These are phyloP conservation scores for Amorphotheca resinae DNA, from an alignment of 495 filamentous ascomycete species.

Conservation along the genomic window DNA sequence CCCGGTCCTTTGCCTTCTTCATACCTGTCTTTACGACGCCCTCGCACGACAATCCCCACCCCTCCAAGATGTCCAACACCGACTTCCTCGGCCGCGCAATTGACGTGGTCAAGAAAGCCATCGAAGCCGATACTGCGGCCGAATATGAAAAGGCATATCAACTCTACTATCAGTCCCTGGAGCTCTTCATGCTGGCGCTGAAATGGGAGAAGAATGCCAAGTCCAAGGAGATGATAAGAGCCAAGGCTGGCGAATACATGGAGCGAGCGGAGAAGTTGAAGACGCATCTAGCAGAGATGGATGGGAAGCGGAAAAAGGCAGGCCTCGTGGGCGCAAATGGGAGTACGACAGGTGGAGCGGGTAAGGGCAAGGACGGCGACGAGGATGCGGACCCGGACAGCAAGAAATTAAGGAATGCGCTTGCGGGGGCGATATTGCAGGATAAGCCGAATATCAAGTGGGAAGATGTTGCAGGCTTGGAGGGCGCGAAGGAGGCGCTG, in stretches of 20 bases:
- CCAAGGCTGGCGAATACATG: conserved; percentile 93
- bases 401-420: conserved; percentile 85
- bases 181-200: conserved; percentile 89
- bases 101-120: conserved; percentile 89
- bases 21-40: no score
- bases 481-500: conserved; percentile 88
- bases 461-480: conserved; percentile 97
- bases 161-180: conserved; percentile 82
- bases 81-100: conserved; percentile 95
- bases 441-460: conserved; percentile 92
- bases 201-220: conserved; percentile 98
- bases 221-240: conserved; percentile 91
- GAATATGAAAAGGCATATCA: conserved; percentile 96
- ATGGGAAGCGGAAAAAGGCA: conserved; percentile 60
- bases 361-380: conserved; percentile 39
- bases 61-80: conserved; percentile 75
- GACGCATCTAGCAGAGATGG: conserved; percentile 64
- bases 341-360: conserved; percentile 44
- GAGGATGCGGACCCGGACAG: conserved; percentile 73
- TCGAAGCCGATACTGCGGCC: conserved; percentile 88
- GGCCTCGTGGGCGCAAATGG: conserved; percentile 81
- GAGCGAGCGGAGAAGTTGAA: conserved; percentile 96
- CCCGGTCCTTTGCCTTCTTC: no score
- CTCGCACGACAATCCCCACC: no score
- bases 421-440: conserved; percentile 83